phyloP scores from a whole-genome alignment of 805 yeast genomes.

The Metschnikowia koreensis region DNA sequence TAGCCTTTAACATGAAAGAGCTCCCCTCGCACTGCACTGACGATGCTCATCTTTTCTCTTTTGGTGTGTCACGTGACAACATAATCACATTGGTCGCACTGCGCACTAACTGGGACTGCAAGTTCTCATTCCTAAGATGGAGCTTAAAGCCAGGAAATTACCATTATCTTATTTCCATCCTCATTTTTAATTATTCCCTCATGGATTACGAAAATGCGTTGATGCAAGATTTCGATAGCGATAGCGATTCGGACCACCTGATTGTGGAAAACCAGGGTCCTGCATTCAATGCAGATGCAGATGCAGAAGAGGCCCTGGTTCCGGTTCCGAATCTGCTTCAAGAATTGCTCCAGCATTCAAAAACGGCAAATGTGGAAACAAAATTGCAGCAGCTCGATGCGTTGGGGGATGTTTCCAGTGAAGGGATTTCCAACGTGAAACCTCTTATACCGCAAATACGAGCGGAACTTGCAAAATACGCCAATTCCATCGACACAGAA shows the following conservation, averaged over 20 bases:
- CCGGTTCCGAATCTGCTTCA: conserved; percentile 12
- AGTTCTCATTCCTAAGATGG: neutral
- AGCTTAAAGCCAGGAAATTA: no score
- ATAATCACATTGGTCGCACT: neutral
- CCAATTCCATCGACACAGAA: conserved; percentile 27
- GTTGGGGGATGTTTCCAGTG: conserved; percentile 19
- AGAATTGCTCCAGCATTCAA: conserved; percentile 16
- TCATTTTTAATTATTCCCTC: neutral
- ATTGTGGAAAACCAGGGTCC: conserved; percentile 3
- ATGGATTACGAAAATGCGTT: conserved; percentile 42
- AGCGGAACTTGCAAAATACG: conserved; percentile 20
- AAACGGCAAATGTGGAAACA: conserved; percentile 13
- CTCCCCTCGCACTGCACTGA: no score
- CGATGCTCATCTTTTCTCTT: neutral
- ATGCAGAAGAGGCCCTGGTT: neutral
- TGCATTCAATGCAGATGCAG: neutral
- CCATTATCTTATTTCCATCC: no score
- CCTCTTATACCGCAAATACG: conserved; percentile 25
- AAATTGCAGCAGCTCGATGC: conserved; percentile 23
- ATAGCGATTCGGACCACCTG: conserved; percentile 24
- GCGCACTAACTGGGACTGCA: neutral
- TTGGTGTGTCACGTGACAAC: neutral
- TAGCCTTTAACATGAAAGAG: no score
- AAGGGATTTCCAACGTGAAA: conserved; percentile 22
- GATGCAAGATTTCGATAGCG: conserved; percentile 41